Percentiles rank a stretch among this genome's conserved stretches.
Conservation (phyloP, 2,329 filamentous ascomycete genomes). For the Aspergillus unguis region DNA sequence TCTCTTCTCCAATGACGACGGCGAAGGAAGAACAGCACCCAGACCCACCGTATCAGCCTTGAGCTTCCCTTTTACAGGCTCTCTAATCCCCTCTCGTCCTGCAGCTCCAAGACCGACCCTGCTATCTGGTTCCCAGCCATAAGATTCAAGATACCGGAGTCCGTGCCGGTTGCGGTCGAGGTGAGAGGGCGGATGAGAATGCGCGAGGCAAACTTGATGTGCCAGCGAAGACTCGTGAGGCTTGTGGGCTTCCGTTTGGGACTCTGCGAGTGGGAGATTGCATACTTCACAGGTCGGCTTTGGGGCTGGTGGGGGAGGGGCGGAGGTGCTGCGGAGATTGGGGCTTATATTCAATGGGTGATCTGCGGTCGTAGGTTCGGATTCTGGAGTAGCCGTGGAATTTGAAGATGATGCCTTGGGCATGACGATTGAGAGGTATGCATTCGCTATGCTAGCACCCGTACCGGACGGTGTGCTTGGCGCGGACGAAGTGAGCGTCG, state of each 20-base stretch:
- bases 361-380: not conserved
- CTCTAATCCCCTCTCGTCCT: constrained; percentile 66
- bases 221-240: constrained; percentile 52
- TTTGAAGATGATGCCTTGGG: constrained; percentile 16
- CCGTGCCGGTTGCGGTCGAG: constrained; percentile 57
- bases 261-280: constrained; percentile 51
- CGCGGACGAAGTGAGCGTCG: constrained; percentile 31
- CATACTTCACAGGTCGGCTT: constrained; percentile 53
- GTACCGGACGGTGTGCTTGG: constrained; percentile 20
- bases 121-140: constrained; percentile 60
- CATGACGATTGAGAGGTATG: constrained; percentile 49
- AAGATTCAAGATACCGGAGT: constrained; percentile 53
- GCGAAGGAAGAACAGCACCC: constrained; percentile 46
- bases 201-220: constrained; percentile 56
- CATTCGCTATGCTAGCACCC: constrained; percentile 35
- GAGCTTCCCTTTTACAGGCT: constrained; percentile 67
- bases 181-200: constrained; percentile 56
- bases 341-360: not conserved
- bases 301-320: constrained; percentile 3
- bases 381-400: not conserved
- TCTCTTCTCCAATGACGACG: constrained; percentile 29
- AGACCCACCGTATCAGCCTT: constrained; percentile 76
- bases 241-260: constrained; percentile 3
- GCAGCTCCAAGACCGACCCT: constrained; percentile 67
- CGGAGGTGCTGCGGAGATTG: constrained; percentile 5